These are phyloP conservation scores for Boletus sp. DNA, from an alignment of 1,284 basidiomycete genomes.

Conservation along the genomic window DNA sequence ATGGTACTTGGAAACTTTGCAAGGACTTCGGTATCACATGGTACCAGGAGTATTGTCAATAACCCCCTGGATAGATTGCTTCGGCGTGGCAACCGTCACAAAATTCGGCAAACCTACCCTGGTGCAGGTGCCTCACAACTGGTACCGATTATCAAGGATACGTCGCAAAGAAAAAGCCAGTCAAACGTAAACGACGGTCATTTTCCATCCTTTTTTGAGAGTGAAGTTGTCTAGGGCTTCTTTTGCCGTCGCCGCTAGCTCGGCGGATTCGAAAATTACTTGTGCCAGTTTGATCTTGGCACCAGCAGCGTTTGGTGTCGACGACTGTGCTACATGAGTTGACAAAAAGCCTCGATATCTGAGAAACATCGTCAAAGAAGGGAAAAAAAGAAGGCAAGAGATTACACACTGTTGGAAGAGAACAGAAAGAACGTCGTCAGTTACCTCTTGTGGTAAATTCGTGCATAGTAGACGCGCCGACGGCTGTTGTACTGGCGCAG, in stretches of 20 bases:
- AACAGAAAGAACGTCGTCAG: conserved; percentile 74
- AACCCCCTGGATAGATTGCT: background rate
- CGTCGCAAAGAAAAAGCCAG: conserved; percentile 18
- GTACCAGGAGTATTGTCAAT: background rate
- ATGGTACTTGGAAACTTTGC: no score
- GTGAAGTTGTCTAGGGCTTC: conserved; percentile 76
- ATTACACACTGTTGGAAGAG: conserved; percentile 79
- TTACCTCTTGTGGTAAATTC: conserved; percentile 78
- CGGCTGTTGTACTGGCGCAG: conserved; percentile 51
- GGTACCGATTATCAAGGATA: no score
- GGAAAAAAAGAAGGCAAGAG: background rate
- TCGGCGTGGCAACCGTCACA: background rate
- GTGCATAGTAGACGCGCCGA: conserved; percentile 69
- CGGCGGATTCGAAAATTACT: conserved; percentile 67
- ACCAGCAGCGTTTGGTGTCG: conserved; percentile 58
- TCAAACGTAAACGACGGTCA: conserved; percentile 73
- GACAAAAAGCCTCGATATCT: conserved; percentile 77
- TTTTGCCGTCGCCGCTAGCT: conserved; percentile 71
- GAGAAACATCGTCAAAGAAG: conserved; percentile 11
- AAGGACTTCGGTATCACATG: no score
- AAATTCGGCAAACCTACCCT: no score
- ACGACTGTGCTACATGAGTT: conserved; percentile 62
- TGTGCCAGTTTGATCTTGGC: conserved; percentile 70
- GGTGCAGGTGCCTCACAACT: background rate
- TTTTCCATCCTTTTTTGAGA: conserved; percentile 76